Base-by-base conservation (phyloP, 352 stramenopile species). In the Pythium graminicola region DNA sequence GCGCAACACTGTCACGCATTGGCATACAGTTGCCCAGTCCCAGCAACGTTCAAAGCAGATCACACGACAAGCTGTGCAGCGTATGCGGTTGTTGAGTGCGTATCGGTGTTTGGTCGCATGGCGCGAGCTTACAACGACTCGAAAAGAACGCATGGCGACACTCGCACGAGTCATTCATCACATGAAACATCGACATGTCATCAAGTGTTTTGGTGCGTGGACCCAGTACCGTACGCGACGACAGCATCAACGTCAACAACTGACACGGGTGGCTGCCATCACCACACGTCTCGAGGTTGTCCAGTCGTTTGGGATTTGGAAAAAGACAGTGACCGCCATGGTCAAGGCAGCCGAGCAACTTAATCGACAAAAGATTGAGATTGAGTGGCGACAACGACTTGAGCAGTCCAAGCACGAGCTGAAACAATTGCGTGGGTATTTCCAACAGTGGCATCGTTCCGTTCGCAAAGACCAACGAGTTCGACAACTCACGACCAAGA, bases 61-160 rank as follows among this genome's bases (percentile, higher is more conserved):
- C 44, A 42, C 40, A 23, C 8, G 20, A 2, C 20, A 26, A 10
- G 32, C 32, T 4, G 13, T 65, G 6, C 36, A 56, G 20, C 50
- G 64, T 13, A 72, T 84, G 67, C 61, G 54, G 11, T 63, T 76
- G 14, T 29, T 81, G 17, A 27, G 27, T 3, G 71, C 69, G 24
- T 39, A 71, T 0, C 69, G 58, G 8, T 85, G 73, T 20, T 73
- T 86, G n/a, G 66, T 71, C 40, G 75, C 69, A 17, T 88, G 77
- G 77, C 78, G 70, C 49, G 44, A 65, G 24, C 50, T 45, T 19
- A 24, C 45, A 0, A 32, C 31, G 0, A 14, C 41, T 3, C 26
- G 41, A n/a, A 69, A 64, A 17, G 26, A 57, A 13, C 59, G 52
- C 8, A 58, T 65, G 6, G 36, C n/a, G n/a, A 65, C 61, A 41